Percentiles rank a stretch among this genome's conserved stretches.
phyloP scores from a whole-genome alignment of 768 basidiomycete genomes.

The Collybia mongolica region DNA sequence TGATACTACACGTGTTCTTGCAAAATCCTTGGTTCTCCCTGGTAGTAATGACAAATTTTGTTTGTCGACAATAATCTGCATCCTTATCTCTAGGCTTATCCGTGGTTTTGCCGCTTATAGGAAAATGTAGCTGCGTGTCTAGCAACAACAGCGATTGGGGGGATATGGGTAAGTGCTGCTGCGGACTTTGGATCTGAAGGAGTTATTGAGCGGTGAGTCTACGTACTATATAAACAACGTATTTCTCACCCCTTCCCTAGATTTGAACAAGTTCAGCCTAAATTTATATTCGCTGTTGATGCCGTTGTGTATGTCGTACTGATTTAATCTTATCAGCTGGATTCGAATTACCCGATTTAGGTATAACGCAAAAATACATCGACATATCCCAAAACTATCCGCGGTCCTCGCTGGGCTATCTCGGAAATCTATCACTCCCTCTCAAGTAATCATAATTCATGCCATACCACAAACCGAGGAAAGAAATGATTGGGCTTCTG shows the following conservation, averaged over 20 bases:
- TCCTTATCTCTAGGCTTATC: neutral
- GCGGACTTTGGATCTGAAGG: conserved; percentile 83
- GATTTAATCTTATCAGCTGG: conserved; percentile 4
- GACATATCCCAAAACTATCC: conserved; percentile 64
- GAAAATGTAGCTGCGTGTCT: conserved; percentile 70
- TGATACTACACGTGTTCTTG: neutral
- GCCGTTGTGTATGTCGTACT: conserved; percentile 55
- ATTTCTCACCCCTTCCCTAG: conserved; percentile 26
- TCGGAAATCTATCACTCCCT: conserved; percentile 29
- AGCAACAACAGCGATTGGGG: conserved; percentile 68
- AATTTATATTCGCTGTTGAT: conserved; percentile 71
- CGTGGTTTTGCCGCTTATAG: conserved; percentile 29
- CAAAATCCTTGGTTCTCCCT: conserved; percentile 3
- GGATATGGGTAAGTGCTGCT: conserved; percentile 82
- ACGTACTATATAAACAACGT: conserved; percentile 2
- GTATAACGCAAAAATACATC: conserved; percentile 71
- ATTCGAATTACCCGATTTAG: conserved; percentile 29
- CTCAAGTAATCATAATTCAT: conserved; percentile 59
- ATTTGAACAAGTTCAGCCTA: conserved; percentile 78
- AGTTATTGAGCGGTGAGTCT: conserved; percentile 63
- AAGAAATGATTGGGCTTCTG: conserved; percentile 37
- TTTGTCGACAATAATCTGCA: too few species aligned
- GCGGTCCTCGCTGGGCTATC: conserved; percentile 52
- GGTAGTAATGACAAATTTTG: neutral
- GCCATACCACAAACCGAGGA: conserved; percentile 34